A percentile compares a stretch with the other conserved stretches of the same genome.
These are phyloP conservation scores for Colletotrichum musicola DNA, from an alignment of 2,329 filamentous ascomycete species.

Conservation along the genomic window DNA sequence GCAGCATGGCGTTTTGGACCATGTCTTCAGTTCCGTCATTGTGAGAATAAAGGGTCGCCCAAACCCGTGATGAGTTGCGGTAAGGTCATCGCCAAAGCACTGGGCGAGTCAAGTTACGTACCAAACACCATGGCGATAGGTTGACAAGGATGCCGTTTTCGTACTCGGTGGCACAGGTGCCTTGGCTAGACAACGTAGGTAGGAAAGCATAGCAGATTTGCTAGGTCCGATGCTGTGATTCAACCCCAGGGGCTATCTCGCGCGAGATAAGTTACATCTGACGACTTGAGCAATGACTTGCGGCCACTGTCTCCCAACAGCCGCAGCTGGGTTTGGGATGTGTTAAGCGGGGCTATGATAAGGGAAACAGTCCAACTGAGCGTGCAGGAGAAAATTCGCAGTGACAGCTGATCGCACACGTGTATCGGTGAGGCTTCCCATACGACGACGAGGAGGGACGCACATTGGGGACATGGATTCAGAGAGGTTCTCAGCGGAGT, in stretches of 20 bases:
- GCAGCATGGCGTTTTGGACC: no score
- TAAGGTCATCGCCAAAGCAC: no score
- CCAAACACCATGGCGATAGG: no score
- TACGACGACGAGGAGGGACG: constrained; percentile 10
- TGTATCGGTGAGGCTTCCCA: constrained; percentile 22
- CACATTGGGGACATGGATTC: neutral
- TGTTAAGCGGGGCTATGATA: neutral
- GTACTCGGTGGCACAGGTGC: no score
- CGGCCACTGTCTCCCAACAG: constrained; percentile 1
- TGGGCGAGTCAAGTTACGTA: no score
- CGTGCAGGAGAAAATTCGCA: neutral
- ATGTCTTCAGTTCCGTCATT: no score
- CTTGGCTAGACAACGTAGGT: no score
- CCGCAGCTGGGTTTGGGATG: constrained; percentile 16
- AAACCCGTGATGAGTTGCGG: no score
- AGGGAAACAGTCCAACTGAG: neutral
- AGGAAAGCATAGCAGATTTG: no score
- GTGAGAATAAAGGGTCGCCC: no score
- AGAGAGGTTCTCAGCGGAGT: constrained; percentile 2
- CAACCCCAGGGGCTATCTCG: neutral
- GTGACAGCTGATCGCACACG: constrained; percentile 7
- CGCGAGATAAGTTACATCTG: constrained; percentile 23
- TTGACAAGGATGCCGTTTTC: no score
- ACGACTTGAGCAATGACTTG: constrained; percentile 5
- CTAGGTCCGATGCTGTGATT: no score